phyloP scores from a whole-genome alignment of 164 flowering plant genomes.

The Stephania japonica region DNA sequence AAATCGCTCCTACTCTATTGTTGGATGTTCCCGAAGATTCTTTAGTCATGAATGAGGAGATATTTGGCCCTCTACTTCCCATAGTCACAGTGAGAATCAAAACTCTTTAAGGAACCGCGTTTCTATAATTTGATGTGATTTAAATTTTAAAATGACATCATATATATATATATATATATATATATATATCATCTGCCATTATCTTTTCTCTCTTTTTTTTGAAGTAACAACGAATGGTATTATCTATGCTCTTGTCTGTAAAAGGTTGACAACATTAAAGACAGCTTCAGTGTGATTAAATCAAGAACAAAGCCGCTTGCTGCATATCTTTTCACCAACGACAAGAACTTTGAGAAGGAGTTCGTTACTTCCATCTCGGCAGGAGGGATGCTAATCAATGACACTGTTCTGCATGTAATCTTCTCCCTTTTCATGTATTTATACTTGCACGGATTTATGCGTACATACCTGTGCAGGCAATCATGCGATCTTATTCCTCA shows the following conservation, averaged over 20 bases:
- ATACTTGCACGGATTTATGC: background rate
- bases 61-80: constrained; percentile 93
- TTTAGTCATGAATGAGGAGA: constrained; percentile 85
- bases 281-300: constrained; percentile 50
- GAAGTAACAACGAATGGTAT: background rate
- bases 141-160: background rate
- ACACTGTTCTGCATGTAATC: constrained; percentile 62
- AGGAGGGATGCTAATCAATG: constrained; percentile 79
- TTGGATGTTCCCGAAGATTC: constrained; percentile 82
- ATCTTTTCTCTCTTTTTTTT: background rate
- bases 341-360: constrained; percentile 60
- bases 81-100: constrained; percentile 54
- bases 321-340: constrained; percentile 77
- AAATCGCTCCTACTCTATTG: constrained; percentile 79
- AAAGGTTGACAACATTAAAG: constrained; percentile 77
- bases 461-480: background rate
- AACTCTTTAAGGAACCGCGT: background rate
- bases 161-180: too few species aligned
- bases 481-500: background rate
- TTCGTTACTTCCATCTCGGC: constrained; percentile 61
- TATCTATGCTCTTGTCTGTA: constrained; percentile 6
- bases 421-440: constrained; percentile 3
- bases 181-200: background rate
- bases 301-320: constrained; percentile 88
- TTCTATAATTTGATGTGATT: background rate